Evolutionary conservation across 352 stramenopile species (phyloP), one percentile per base, ranked within the genome.

Genomic region (Pythium utonaiense): DNA sequence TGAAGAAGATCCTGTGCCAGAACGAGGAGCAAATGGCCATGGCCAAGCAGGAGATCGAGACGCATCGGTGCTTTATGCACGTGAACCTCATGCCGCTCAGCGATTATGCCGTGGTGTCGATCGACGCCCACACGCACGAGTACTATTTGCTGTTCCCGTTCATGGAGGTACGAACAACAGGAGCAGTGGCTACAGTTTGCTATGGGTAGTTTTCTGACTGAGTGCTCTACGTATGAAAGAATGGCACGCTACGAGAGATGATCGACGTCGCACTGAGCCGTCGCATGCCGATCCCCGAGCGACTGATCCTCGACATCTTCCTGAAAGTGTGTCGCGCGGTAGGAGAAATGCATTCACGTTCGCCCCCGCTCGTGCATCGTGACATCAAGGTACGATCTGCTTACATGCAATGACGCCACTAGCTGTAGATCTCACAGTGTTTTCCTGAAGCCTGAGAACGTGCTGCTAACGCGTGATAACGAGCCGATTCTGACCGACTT

Each of bases 1-100:
- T 96, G 42, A 96, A 96, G 73, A 96, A 96, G 70, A 83, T 96
- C 19, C 31, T 94, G 53, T 95, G 85, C 66, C 88, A 95, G 65
- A 84, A 79, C 30, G 65, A 87, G 25, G 88, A 96, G 65, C 89
- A 96, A 67, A 75, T 84, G 56, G 73, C 87, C 41, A 67, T 86
- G 56, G 86, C 80, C 28, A 86, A 91, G 70, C 65, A 80, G 40
- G 89, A 96, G 74, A 94, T 96, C 48, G 68, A 88, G 66, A 81
- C 79, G 40, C 84, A 91, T 57, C 83, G 78, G 31, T 66, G 78
- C 30, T 91, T 96, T 51, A 22, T 60, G 3, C 84, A 96, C 58
- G 79, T 80, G 6, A 82, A 96, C 58, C 78, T 96, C 30, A 95
- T 97, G 87, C 78, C 87, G 17, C 65, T 96, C 8, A 72, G 69